Base-by-base conservation (phyloP, 306 rosid genomes). In the Hippophae gyantsensis region DNA sequence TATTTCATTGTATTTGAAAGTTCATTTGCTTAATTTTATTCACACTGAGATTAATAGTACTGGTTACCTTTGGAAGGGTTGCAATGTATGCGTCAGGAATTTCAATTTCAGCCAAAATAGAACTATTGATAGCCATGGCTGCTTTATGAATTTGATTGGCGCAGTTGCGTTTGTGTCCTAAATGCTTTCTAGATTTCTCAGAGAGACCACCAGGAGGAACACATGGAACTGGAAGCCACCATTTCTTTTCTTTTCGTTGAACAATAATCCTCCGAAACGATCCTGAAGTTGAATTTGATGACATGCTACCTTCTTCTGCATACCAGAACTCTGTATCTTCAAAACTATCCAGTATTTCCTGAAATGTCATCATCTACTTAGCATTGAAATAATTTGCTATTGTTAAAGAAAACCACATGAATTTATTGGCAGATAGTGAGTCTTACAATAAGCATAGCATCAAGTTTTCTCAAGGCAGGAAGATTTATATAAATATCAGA, bases 191-290 rank as follows among this genome's bases (percentile, higher is more conserved):
- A 9, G 93, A 66, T 71, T 84, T 84, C 47, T 80, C 89, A 41
- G 97, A 80, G 56, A 93, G 81, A 57, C 99, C 99, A 12, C 73
- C 77, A 0, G 83, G 52, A 69, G 70, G 74, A 52, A 88, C 84
- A 73, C 99, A 93, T 41, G 99, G 99, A 57, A 86, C 78, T 9
- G 99, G 99, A 66, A 88, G 60, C 99, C 99, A 93, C 99, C 99
- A 93, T 65, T 93, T 93, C 69, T 88, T 97, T 57, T 93, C 99
- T 68, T 84, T 86, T 63, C 93, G 73, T 66, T 72, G 81, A 76
- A 51, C 41, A 61, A 58, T 72, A 66, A 89, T 57, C 74, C 63
- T 82, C 8, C 99, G 76, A 63, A 93, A 93, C 3, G 99, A 93
- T 65, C 95, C 89, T 13, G 84, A 71, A 48, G 68, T 71, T 8